phyloP scores from a whole-genome alignment of 1,139 yeast genomes.

The Magnusiomyces tetraspermus region DNA sequence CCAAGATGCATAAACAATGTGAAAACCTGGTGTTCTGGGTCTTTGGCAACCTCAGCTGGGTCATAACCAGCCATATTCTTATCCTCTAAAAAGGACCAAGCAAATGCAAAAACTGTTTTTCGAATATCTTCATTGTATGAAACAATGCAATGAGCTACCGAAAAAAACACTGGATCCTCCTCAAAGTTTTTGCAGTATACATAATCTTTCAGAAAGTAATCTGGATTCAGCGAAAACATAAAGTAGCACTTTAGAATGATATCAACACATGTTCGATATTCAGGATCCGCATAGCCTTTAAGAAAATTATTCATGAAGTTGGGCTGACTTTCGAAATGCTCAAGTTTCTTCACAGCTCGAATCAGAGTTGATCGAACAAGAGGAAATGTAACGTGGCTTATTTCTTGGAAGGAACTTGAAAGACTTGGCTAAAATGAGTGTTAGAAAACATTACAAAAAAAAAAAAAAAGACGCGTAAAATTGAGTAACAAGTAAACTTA shows the following conservation, averaged over 20 bases:
- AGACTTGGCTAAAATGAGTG: constrained; percentile 4
- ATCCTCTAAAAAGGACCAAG: constrained; percentile 9
- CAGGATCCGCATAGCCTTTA: constrained; percentile 5
- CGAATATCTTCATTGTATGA: constrained; percentile 6
- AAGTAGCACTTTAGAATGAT: constrained; percentile 16
- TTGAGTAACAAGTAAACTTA: not conserved
- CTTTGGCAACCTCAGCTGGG: constrained; percentile 2
- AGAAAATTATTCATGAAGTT: constrained; percentile 12
- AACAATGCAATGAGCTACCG: constrained; percentile 2
- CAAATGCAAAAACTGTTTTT: constrained; percentile 6
- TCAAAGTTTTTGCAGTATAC: constrained; percentile 13
- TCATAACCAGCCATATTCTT: constrained; percentile 6
- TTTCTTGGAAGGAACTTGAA: constrained; percentile 3
- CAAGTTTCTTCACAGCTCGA: constrained; percentile 12
- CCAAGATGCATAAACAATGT: constrained; percentile 11
- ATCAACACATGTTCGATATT: constrained; percentile 3
- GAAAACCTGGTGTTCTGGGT: constrained; percentile 5
- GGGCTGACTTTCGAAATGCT: constrained; percentile 10
- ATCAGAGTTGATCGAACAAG: constrained; percentile 11
- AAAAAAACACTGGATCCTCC: constrained; percentile 9
- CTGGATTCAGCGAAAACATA: constrained; percentile 19
- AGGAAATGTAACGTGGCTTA: constrained; percentile 7
- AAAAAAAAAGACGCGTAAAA: not conserved
- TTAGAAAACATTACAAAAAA: not conserved
- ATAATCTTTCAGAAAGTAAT: constrained; percentile 19